Conservation (phyloP, 1,284 basidiomycete genomes). For the Malassezia nana region DNA sequence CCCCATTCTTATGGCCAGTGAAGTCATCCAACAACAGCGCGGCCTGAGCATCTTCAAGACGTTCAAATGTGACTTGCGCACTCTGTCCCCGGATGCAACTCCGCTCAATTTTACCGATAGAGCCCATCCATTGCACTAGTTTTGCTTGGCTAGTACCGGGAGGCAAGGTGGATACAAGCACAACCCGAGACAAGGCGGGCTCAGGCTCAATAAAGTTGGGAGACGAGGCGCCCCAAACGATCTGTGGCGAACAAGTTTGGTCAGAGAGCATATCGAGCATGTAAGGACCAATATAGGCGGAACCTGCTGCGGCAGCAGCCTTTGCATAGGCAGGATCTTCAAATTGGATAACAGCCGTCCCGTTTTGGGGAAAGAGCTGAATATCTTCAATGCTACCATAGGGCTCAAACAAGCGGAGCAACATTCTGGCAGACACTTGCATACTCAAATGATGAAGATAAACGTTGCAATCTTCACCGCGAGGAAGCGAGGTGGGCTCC, state of each 20-base stretch:
- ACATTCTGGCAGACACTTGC: constrained; percentile 7
- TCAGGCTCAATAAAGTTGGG: neutral
- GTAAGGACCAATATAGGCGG: constrained; percentile 8
- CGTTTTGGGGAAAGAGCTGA: constrained; percentile 9
- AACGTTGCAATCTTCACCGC: constrained; percentile 3
- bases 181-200: neutral
- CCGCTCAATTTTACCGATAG: neutral
- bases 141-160: neutral
- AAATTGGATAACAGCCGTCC: constrained; percentile 11
- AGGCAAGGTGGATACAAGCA: neutral
- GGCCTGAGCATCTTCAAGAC: neutral
- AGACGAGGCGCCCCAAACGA: neutral
- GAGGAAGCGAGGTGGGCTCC: neutral
- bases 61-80: constrained; percentile 1
- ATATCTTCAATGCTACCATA: constrained; percentile 16
- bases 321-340: neutral
- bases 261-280: constrained; percentile 5
- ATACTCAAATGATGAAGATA: constrained; percentile 6
- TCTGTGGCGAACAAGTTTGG: constrained; percentile 3
- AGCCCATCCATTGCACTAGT: neutral
- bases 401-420: constrained; percentile 15
- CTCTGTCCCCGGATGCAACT: neutral
- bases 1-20: neutral
- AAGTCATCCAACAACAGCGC: neutral
- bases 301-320: constrained; percentile 1